Percentiles rank a stretch among this genome's conserved stretches.
phyloP scores from a whole-genome alignment of 805 yeast genomes.

The Pichia phayaonensis region DNA sequence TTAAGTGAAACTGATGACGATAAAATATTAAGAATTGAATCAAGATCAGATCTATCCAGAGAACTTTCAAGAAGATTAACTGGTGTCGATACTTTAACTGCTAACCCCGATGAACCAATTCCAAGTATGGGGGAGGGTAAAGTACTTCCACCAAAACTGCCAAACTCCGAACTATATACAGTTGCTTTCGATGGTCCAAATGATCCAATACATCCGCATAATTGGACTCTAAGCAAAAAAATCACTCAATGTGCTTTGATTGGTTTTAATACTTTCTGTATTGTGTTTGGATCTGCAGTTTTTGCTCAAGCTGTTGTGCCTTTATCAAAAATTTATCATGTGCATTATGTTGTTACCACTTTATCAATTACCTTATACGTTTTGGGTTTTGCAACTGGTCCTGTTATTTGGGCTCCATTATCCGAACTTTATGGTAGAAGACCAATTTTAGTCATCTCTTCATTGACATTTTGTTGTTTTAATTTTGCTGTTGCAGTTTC shows the following conservation, averaged over 20 bases:
- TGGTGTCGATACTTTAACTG: constrained; percentile 28
- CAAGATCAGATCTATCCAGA: constrained; percentile 15
- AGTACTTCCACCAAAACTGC: constrained; percentile 54
- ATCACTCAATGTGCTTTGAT: constrained; percentile 35
- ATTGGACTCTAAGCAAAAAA: constrained; percentile 54
- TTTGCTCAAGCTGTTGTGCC: constrained; percentile 54
- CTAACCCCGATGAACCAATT: constrained; percentile 29
- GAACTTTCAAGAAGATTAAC: constrained; percentile 36
- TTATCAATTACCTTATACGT: constrained; percentile 76
- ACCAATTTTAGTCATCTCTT: constrained; percentile 47
- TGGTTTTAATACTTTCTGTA: constrained; percentile 41
- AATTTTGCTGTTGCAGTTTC: constrained; percentile 73
- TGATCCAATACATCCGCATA: constrained; percentile 76
- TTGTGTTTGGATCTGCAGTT: constrained; percentile 79
- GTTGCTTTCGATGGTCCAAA: constrained; percentile 72
- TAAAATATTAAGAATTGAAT: constrained; percentile 12
- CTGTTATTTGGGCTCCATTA: constrained; percentile 82
- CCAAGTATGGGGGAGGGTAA: constrained; percentile 64
- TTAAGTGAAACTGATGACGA: constrained; percentile 2
- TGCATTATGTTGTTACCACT: constrained; percentile 62
- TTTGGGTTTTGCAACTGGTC: constrained; percentile 92
- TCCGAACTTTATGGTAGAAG: constrained; percentile 75
- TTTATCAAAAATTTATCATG: constrained; percentile 44
- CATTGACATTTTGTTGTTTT: constrained; percentile 51
- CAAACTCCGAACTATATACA: constrained; percentile 45